phyloP scores from a whole-genome alignment of 2,329 filamentous ascomycete species.

The Arachnopeziza araneosa region DNA sequence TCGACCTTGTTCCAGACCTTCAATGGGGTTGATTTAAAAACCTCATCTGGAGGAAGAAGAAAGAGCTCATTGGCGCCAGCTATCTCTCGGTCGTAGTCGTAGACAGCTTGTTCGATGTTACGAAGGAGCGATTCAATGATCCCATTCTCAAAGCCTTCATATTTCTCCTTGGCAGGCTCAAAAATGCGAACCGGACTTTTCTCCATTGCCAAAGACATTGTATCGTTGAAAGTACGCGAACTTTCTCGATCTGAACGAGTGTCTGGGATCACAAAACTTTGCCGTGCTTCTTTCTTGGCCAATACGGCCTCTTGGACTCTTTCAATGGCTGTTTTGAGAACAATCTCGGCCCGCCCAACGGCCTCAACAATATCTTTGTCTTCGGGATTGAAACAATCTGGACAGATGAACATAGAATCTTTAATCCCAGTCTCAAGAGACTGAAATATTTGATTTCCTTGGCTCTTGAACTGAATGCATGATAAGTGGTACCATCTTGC shows the following conservation, averaged over 20 bases:
- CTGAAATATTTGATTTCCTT: not conserved
- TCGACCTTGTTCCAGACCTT: constrained; percentile 1
- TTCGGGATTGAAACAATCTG: not conserved
- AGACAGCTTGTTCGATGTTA: not conserved
- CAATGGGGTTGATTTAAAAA: not conserved
- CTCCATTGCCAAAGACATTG: too few relatives aligned
- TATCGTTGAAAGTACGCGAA: not conserved
- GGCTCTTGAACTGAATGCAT: not conserved
- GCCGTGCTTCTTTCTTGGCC: not conserved
- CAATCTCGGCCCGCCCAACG: not conserved
- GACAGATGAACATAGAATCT: not conserved
- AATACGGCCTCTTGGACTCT: not conserved
- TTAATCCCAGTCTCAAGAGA: not conserved
- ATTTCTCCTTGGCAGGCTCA: too few relatives aligned
- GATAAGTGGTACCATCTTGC: not conserved
- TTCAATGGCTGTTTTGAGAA: not conserved
- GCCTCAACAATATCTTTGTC: not conserved
- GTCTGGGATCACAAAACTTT: not conserved
- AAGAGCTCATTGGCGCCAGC: not conserved
- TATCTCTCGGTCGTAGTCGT: constrained; percentile 1
- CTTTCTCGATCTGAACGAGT: too few relatives aligned
- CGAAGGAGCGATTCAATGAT: not conserved
- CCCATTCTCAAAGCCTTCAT: too few relatives aligned
- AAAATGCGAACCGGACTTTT: too few relatives aligned
- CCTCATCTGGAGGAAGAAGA: not conserved